These are phyloP conservation scores for Pseudocohnilembus persalinus DNA, from an alignment of 169 alveolate genomes.

Conservation along the genomic window DNA sequence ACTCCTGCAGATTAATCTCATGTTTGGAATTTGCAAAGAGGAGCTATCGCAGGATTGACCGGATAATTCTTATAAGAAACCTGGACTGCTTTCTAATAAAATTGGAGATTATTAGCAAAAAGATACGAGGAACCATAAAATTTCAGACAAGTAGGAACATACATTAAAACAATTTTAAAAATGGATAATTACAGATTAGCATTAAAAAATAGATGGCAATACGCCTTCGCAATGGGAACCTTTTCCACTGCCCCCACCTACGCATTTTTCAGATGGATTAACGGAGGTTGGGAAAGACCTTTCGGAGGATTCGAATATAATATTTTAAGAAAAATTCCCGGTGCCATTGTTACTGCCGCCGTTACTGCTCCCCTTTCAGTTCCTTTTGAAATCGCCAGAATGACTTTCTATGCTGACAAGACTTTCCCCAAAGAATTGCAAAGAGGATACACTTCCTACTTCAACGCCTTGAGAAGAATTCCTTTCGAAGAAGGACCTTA, in stretches of 20 bases:
- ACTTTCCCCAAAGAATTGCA: constrained; percentile 70
- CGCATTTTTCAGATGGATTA: constrained; percentile 59
- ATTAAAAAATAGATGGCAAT: constrained; percentile 32
- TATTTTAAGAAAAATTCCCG: constrained; percentile 50
- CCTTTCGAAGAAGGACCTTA: constrained; percentile 76
- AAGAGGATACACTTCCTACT: constrained; percentile 59
- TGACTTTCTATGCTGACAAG: constrained; percentile 70
- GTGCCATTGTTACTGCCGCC: constrained; percentile 50
- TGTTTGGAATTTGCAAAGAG: constrained; percentile 43
- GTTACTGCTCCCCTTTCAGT: constrained; percentile 59
- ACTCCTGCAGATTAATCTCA: constrained; percentile 28
- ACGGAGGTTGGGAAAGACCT: constrained; percentile 64
- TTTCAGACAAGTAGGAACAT: constrained; percentile 20
- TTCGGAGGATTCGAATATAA: constrained; percentile 57
- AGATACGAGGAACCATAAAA: constrained; percentile 32
- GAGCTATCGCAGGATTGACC: constrained; percentile 43
- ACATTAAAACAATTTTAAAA: constrained; percentile 45
- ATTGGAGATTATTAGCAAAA: constrained; percentile 38
- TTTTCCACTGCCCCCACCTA: constrained; percentile 55
- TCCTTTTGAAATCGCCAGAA: constrained; percentile 65
- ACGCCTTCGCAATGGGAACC: constrained; percentile 42
- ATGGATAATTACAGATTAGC: constrained; percentile 54
- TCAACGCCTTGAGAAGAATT: constrained; percentile 63
- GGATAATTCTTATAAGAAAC: constrained; percentile 24
- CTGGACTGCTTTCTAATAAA: constrained; percentile 19